Base-by-base conservation (phyloP, 164 flowering plant species). In the Stephania cephalantha region DNA sequence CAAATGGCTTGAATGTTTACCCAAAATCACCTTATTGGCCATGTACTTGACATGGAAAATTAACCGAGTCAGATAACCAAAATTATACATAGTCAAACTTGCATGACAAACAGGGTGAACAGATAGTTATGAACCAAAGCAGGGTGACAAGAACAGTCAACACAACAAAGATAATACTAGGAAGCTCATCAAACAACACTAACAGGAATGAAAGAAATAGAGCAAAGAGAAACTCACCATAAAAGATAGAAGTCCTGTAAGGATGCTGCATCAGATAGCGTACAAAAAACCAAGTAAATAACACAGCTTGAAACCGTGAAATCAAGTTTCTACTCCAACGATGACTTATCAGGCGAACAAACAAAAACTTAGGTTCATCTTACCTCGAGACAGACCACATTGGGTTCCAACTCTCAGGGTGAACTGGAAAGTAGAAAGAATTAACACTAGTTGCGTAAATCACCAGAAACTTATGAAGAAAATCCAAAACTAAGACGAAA, bases 361-460 rank as follows among this genome's bases (percentile, higher is more conserved):
- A 35, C 42, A 2, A 35, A 35, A 35, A 35, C 42, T 35, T 35
- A 35, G 42, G 42, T 35, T 35, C 42, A 35, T 35, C 42, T 31
- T 80, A 96, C 99, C 98, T 96, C 78, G 97, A 89, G 1, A 96
- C 98, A 71, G 98, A 92, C 98, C 99, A 96, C 98, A 96, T 96
- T n/a, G 99, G 99, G 77, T 96, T 96, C 99, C 99, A 96, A 81
- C 89, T 92, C 79, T 96, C 99, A 13, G 99, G 99, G 82, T 96
- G 98, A 88, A 91, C 99, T 96, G 88, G 25, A 83, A 58, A 3
- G 42, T 4, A 35, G 74, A 30, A 75, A 53, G 22, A 73, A 58
- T n/a, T n/a, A 58, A 58, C 42, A 35, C 42, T 35, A 35, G 4
- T 35, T 35, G 42, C 42, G 42, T 35, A 35, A 35, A 35, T 35